These are phyloP conservation scores for Euphorbia lathyris DNA, from an alignment of 345 rosid genomes.

Conservation along the genomic window DNA sequence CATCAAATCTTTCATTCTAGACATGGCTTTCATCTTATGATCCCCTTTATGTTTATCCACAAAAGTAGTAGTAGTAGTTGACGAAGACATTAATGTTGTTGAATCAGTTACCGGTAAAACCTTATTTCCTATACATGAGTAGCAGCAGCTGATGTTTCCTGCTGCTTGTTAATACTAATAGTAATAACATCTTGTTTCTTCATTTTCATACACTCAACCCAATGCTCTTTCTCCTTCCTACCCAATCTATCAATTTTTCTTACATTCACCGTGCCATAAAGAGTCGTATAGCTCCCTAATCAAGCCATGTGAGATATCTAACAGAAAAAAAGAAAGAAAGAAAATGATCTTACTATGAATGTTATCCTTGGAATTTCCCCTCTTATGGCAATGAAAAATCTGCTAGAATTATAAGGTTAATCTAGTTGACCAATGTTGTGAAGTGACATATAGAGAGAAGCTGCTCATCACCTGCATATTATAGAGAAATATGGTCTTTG, in stretches of 20 bases:
- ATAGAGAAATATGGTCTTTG: no score
- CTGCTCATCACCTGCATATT: no score
- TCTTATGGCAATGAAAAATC: constrained; percentile 62
- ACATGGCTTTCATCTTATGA: constrained; percentile 45
- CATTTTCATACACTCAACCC: no score
- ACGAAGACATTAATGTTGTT: constrained; percentile 6
- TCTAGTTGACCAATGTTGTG: no score
- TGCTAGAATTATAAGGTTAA: constrained; percentile 52
- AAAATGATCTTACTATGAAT: constrained; percentile 23
- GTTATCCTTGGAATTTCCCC: no score
- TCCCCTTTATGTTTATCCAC: constrained; percentile 39
- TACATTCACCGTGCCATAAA: no score
- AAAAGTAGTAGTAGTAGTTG: constrained; percentile 27
- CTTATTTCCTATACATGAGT: constrained; percentile 40
- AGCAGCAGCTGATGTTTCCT: constrained; percentile 10
- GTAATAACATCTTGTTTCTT: constrained; percentile 36
- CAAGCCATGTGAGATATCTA: no score
- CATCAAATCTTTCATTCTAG: constrained; percentile 72
- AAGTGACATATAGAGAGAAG: no score
- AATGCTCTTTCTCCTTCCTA: no score
- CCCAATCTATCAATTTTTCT: no score
- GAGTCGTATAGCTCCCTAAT: no score
- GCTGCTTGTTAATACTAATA: constrained; percentile 16
- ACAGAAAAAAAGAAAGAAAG: no score
- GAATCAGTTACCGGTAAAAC: constrained; percentile 46